A percentile compares a stretch with the other conserved stretches of the same genome.
Conservation (phyloP, 2,329 filamentous ascomycete species). For the Canariomyces notabilis region DNA sequence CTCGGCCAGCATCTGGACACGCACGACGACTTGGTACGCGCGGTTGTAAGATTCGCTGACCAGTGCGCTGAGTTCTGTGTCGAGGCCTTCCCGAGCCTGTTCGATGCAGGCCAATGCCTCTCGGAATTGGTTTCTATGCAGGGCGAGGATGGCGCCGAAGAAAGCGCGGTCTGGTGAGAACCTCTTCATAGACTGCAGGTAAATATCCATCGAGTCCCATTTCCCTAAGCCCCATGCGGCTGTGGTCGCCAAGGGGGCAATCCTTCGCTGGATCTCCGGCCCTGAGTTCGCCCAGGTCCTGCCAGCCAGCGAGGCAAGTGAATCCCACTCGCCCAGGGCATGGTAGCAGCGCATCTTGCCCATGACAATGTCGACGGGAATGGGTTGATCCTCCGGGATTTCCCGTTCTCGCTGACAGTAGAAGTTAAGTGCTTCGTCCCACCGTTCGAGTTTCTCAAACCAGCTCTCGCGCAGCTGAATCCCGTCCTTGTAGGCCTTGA, state of each 20-base stretch:
- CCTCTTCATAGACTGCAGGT: slow-evolving; percentile 90
- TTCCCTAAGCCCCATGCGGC: slow-evolving; percentile 95
- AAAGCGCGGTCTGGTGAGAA: slow-evolving; percentile 92
- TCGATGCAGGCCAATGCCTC: slow-evolving; percentile 86
- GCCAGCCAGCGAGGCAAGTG: slow-evolving; percentile 79
- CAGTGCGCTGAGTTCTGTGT: slow-evolving; percentile 90
- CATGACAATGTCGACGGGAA: slow-evolving; percentile 93
- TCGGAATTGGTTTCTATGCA: slow-evolving; percentile 93
- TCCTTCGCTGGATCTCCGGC: slow-evolving; percentile 79
- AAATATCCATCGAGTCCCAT: slow-evolving; percentile 98
- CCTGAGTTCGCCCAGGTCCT: slow-evolving; percentile 91
- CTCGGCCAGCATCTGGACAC: slow-evolving; percentile 98
- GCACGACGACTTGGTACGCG: slow-evolving; percentile 95
- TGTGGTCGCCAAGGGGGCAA: slow-evolving; percentile 89
- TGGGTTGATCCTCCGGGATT: slow-evolving; percentile 49
- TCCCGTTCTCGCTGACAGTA: slow-evolving; percentile 82
- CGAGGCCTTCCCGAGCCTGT: slow-evolving; percentile 85
- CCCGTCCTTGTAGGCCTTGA: slow-evolving; percentile 86
- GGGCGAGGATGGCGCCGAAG: slow-evolving; percentile 90
- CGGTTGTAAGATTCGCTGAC: slow-evolving; percentile 98
- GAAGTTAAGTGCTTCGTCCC: slow-evolving; percentile 92
- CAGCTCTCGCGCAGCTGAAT: slow-evolving; percentile 96
- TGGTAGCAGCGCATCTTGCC: slow-evolving; percentile 99
- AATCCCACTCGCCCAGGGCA: slow-evolving; percentile 95
- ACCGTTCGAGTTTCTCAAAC: slow-evolving; percentile 97